phyloP scores from a whole-genome alignment of 78 protist genomes.

The Speleostelium caveatum region DNA sequence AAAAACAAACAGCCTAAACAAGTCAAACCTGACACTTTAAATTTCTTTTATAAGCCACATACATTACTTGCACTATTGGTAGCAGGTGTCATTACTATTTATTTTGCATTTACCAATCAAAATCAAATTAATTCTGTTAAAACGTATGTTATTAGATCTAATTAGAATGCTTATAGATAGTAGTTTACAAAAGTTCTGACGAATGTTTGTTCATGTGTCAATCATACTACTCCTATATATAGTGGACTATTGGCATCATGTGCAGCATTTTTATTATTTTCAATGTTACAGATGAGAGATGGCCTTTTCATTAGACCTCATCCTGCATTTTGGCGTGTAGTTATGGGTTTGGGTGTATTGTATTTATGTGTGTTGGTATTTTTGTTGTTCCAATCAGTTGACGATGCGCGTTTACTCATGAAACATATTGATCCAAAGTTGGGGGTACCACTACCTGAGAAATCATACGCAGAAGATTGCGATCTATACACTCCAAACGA shows the following conservation, averaged over 20 bases:
- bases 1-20: constrained; percentile 12
- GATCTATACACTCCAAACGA: constrained; percentile 82
- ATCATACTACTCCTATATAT: no score
- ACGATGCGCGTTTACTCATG: constrained; percentile 78
- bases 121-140: constrained; percentile 33
- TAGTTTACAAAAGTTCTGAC: no score
- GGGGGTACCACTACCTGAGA: constrained; percentile 80
- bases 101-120: constrained; percentile 77
- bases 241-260: constrained; percentile 86
- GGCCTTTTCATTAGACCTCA: constrained; percentile 92
- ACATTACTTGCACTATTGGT: constrained; percentile 63
- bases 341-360: constrained; percentile 85
- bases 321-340: constrained; percentile 93
- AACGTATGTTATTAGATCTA: constrained; percentile 28
- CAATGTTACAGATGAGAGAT: constrained; percentile 81
- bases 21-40: constrained; percentile 56
- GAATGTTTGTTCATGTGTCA: no score
- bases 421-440: constrained; percentile 77
- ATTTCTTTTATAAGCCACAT: constrained; percentile 82
- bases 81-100: constrained; percentile 43
- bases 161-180: no score
- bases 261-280: constrained; percentile 79
- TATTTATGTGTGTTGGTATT: constrained; percentile 84
- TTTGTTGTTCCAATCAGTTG: constrained; percentile 85
- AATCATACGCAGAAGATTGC: constrained; percentile 89